phyloP scores from a whole-genome alignment of 495 filamentous ascomycete species.

The Penicillium cataractarum region DNA sequence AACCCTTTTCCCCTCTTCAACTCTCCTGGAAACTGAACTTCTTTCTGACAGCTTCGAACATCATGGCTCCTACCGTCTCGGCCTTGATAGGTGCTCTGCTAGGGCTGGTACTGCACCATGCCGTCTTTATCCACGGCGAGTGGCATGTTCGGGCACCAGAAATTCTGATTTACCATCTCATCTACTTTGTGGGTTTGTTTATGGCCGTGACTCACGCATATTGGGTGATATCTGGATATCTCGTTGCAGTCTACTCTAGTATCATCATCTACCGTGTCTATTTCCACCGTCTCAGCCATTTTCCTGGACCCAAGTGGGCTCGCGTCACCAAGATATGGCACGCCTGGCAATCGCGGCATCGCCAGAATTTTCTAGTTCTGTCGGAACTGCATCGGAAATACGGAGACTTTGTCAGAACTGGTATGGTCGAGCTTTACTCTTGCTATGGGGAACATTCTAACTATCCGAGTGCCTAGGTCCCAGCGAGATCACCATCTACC shows the following conservation, averaged over 20 bases:
- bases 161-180: slow-evolving; percentile 17
- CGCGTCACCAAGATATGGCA: slow-evolving; percentile 53
- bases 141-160: slow-evolving; percentile 24
- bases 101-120: slow-evolving; percentile 20
- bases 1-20: not conserved
- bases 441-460: not conserved
- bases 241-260: slow-evolving; percentile 42
- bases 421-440: slow-evolving; percentile 10
- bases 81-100: slow-evolving; percentile 4
- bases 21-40: not conserved
- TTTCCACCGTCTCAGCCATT: slow-evolving; percentile 40
- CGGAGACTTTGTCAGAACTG: slow-evolving; percentile 46
- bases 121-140: slow-evolving; percentile 32
- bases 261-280: slow-evolving; percentile 49
- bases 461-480: slow-evolving; percentile 27
- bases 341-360: slow-evolving; percentile 32
- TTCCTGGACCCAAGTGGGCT: slow-evolving; percentile 46
- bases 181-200: not conserved
- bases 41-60: not conserved
- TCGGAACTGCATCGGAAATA: slow-evolving; percentile 33
- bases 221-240: slow-evolving; percentile 6
- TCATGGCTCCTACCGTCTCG: not conserved
- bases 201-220: not conserved
- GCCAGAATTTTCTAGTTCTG: slow-evolving; percentile 41
- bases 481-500: slow-evolving; percentile 40